These are phyloP conservation scores for Bruguiera parviflora DNA, from an alignment of 345 rosid species.

Conservation along the genomic window DNA sequence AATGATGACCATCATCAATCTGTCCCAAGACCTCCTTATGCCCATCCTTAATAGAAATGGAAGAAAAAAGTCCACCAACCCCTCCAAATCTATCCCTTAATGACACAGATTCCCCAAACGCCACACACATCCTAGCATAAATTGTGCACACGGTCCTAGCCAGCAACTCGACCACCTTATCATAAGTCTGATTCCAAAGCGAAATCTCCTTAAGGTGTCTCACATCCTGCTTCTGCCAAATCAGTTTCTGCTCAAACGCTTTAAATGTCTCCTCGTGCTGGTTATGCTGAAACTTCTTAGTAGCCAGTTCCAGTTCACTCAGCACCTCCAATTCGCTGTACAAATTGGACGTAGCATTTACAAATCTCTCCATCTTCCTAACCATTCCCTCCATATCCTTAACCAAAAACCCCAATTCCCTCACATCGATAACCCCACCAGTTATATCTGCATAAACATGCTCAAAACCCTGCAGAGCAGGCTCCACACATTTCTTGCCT, in stretches of 20 bases:
- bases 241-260: constrained; percentile 84
- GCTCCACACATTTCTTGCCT: constrained; percentile 80
- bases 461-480: constrained; percentile 91
- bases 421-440: constrained; percentile 72
- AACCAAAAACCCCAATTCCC: constrained; percentile 75
- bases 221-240: constrained; percentile 96
- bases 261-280: constrained; percentile 82
- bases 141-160: constrained; percentile 86
- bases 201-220: constrained; percentile 84
- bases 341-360: constrained; percentile 62
- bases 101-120: constrained; percentile 56
- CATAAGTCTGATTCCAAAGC: constrained; percentile 82
- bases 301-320: constrained; percentile 76
- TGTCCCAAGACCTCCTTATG: constrained; percentile 24
- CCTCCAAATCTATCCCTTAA: constrained; percentile 27
- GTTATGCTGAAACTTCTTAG: constrained; percentile 70
- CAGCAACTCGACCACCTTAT: constrained; percentile 84
- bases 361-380: constrained; percentile 87
- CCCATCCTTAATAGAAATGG: constrained; percentile 29
- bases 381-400: constrained; percentile 93
- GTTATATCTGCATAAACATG: constrained; percentile 84
- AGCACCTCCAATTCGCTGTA: constrained; percentile 87
- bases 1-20: constrained; percentile 21
- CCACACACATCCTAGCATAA: constrained; percentile 63
- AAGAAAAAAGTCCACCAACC: constrained; percentile 17